These are phyloP conservation scores for Rubus parviflorus DNA, from an alignment of 306 rosid species.

Conservation along the genomic window DNA sequence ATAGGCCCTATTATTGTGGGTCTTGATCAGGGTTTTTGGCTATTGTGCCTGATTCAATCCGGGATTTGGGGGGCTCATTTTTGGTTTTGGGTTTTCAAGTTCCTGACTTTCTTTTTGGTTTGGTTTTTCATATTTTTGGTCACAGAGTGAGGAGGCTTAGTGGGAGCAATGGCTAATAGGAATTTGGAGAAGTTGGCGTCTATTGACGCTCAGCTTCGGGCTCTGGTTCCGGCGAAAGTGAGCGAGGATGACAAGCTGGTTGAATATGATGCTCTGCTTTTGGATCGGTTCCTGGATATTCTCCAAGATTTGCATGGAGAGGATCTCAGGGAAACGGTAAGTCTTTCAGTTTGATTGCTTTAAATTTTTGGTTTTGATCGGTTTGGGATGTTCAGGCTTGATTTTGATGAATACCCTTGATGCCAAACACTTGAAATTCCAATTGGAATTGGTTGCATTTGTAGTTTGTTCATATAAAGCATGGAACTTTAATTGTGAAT, in stretches of 20 bases:
- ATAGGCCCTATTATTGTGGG: conserved; percentile 13
- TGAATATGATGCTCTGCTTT: conserved; percentile 87
- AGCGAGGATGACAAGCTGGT: conserved; percentile 94
- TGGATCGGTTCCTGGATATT: conserved; percentile 97
- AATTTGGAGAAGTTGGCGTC: conserved; percentile 92
- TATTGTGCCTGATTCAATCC: conserved; percentile 31
- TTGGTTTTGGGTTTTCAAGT: conserved; percentile 18
- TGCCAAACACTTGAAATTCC: conserved; percentile 14
- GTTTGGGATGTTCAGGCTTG: conserved; percentile 8
- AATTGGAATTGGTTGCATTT: conserved; percentile 14
- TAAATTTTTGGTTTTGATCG: conserved; percentile 19
- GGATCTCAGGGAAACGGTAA: conserved; percentile 89
- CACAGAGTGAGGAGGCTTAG: conserved; percentile 34
- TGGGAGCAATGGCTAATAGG: conserved; percentile 56
- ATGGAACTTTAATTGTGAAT: conserved; percentile 8
- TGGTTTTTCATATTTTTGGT: neutral
- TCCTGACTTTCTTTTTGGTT: conserved; percentile 2
- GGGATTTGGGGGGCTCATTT: conserved; percentile 18
- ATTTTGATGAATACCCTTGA: conserved; percentile 17
- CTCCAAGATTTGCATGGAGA: conserved; percentile 99
- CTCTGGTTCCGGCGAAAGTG: conserved; percentile 77
- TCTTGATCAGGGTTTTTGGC: conserved; percentile 18
- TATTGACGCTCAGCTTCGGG: conserved; percentile 93
- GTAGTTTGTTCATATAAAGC: conserved; percentile 20
- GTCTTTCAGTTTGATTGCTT: conserved; percentile 23